phyloP scores from a whole-genome alignment of 495 filamentous ascomycete genomes.

The Pyrenula aspistea region DNA sequence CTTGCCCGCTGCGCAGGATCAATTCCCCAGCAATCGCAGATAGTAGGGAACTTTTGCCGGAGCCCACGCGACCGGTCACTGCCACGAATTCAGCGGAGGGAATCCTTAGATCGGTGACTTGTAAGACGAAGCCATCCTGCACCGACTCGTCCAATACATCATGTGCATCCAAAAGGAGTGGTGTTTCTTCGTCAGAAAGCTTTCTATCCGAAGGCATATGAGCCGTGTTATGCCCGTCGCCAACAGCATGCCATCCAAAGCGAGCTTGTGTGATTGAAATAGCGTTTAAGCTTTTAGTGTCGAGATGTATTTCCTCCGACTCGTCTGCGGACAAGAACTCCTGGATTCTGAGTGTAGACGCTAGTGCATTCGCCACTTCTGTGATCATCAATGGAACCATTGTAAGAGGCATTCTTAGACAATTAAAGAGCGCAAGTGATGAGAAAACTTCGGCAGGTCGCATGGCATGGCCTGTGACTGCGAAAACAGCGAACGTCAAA shows the following conservation, averaged over 20 bases:
- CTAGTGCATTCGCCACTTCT: not conserved
- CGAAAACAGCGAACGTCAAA: not conserved
- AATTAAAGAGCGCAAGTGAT: constrained; percentile 2
- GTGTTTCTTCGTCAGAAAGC: not conserved
- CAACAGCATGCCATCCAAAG: not conserved
- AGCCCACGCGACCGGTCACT: constrained; percentile 6
- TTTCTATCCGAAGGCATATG: not conserved
- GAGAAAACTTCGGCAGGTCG: not conserved
- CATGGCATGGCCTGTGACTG: not conserved
- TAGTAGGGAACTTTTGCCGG: constrained; percentile 7
- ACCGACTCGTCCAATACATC: not conserved
- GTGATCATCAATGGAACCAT: not conserved
- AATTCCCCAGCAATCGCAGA: constrained; percentile 8
- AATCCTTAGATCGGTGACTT: constrained; percentile 1
- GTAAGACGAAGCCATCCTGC: not conserved
- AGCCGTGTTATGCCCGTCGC: not conserved
- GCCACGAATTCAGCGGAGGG: constrained; percentile 3
- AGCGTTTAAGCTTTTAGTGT: not conserved
- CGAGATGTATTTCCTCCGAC: not conserved
- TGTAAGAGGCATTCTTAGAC: not conserved
- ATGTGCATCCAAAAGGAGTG: not conserved
- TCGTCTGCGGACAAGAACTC: not conserved
- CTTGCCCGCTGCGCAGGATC: constrained; percentile 1
- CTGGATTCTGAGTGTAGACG: not conserved
- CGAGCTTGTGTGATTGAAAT: not conserved